These are phyloP conservation scores for Spatholobus suberectus DNA, from an alignment of 306 rosid genomes.

Conservation along the genomic window DNA sequence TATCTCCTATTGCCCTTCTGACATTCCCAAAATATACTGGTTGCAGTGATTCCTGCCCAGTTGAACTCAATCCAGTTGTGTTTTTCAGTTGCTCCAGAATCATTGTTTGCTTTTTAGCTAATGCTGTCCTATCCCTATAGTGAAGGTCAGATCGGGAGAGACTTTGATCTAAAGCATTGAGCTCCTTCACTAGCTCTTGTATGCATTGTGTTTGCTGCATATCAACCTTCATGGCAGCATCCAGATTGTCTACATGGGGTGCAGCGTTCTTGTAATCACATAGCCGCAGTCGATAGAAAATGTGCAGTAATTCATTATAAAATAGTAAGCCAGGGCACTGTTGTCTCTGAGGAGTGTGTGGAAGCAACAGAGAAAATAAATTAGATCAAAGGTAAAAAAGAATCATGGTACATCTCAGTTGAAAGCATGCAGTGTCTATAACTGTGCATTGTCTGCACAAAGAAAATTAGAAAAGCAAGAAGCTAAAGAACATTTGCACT, in stretches of 20 bases:
- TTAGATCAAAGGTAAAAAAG: conserved; percentile 28
- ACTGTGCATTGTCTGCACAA: background rate
- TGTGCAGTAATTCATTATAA: conserved; percentile 87
- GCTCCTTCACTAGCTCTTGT: conserved; percentile 73
- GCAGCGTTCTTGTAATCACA: conserved; percentile 98
- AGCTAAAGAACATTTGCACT: conserved; percentile 49
- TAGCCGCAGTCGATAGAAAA: conserved; percentile 85
- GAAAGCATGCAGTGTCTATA: conserved; percentile 32
- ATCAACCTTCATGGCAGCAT: conserved; percentile 90
- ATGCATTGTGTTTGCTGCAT: conserved; percentile 69
- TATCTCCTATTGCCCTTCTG: conserved; percentile 73
- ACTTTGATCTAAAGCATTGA: conserved; percentile 77
- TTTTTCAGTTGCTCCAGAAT: conserved; percentile 69
- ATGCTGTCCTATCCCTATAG: conserved; percentile 79
- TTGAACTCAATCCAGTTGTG: conserved; percentile 55
- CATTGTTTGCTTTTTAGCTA: conserved; percentile 78
- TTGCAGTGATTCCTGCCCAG: conserved; percentile 67
- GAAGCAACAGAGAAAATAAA: conserved; percentile 32
- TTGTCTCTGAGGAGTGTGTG: conserved; percentile 55
- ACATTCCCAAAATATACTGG: conserved; percentile 86
- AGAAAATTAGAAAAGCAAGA: conserved; percentile 28
- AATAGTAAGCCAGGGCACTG: conserved; percentile 85
- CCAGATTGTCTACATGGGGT: conserved; percentile 85
- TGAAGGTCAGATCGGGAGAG: conserved; percentile 83
- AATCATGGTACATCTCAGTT: conserved; percentile 21